Conservation (phyloP, 345 rosid genomes). For the Salix arbutifolia region DNA sequence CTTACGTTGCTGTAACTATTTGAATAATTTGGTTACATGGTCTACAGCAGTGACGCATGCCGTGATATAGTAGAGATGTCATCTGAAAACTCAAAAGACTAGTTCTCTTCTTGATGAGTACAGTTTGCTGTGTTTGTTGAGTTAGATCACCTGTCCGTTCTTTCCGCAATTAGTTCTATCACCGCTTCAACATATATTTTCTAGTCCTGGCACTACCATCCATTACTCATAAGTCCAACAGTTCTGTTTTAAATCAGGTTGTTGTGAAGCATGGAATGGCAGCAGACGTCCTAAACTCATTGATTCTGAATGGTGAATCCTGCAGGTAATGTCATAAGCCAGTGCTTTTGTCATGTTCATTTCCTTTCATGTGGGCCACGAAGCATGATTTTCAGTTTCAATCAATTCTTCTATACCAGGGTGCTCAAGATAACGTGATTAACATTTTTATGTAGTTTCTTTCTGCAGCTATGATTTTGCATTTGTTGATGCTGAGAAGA, state of each 20-base stretch:
- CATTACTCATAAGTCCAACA: conserved; percentile 13
- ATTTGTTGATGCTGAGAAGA: conserved; percentile 93
- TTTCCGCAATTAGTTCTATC: background rate
- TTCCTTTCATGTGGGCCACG: background rate
- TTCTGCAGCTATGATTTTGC: conserved; percentile 86
- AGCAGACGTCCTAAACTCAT: conserved; percentile 52
- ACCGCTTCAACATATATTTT: background rate
- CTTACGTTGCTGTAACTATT: background rate
- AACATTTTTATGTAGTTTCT: background rate
- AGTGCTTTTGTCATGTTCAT: conserved; percentile 4
- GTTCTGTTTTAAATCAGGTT: conserved; percentile 44
- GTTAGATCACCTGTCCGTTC: background rate
- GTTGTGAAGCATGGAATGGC: conserved; percentile 70
- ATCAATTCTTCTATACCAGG: background rate
- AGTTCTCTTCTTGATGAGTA: background rate
- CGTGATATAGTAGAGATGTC: background rate
- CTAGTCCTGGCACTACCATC: background rate
- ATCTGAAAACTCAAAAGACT: background rate
- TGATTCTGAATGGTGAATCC: conserved; percentile 68
- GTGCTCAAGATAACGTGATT: background rate
- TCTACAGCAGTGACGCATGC: background rate
- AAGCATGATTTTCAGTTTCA: background rate
- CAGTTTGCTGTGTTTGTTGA: background rate
- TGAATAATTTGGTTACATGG: too few species aligned
- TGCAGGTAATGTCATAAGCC: conserved; percentile 46